phyloP scores from a whole-genome alignment of 345 rosid species.

The Barbarea vulgaris region DNA sequence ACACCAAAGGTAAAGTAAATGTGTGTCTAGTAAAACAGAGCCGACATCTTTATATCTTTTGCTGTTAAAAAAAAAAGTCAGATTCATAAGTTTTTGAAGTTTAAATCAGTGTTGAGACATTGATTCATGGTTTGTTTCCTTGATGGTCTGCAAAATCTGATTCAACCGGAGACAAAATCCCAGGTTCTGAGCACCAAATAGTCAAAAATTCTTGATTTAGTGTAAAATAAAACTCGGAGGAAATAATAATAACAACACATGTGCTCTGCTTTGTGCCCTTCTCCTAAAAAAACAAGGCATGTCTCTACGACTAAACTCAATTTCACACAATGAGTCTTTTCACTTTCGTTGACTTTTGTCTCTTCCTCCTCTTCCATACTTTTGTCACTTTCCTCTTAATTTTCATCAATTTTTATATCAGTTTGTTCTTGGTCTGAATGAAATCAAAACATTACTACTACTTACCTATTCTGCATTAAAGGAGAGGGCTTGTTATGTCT shows the following conservation, averaged over 20 bases:
- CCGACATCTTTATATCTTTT: slow-evolving; percentile 23
- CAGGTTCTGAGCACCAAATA: slow-evolving; percentile 39
- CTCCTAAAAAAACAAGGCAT: slow-evolving; percentile 27
- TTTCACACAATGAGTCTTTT: slow-evolving; percentile 32
- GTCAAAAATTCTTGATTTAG: slow-evolving; percentile 29
- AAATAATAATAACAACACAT: slow-evolving; percentile 36
- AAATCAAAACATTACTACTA: slow-evolving; percentile 27
- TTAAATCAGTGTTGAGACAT: slow-evolving; percentile 31
- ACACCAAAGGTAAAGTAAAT: slow-evolving; percentile 11
- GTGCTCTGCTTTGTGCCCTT: slow-evolving; percentile 35
- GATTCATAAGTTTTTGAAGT: slow-evolving; percentile 14
- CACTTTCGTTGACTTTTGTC: slow-evolving; percentile 41
- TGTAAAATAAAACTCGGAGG: slow-evolving; percentile 16
- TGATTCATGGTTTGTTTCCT: slow-evolving; percentile 42
- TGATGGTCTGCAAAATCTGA: slow-evolving; percentile 34
- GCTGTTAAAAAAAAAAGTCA: slow-evolving; percentile 6
- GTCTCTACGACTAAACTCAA: slow-evolving; percentile 21
- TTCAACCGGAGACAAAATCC: slow-evolving; percentile 27
- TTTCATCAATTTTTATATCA: not conserved
- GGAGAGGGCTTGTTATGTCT: slow-evolving; percentile 34
- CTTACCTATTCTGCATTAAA: slow-evolving; percentile 33
- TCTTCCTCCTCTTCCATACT: slow-evolving; percentile 1
- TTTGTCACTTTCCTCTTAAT: slow-evolving; percentile 27
- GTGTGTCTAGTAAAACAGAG: slow-evolving; percentile 6
- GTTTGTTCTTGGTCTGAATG: slow-evolving; percentile 28